These are phyloP conservation scores for Zoysia pacifica DNA, from an alignment of 176 grass and related monocot species.

Conservation along the genomic window DNA sequence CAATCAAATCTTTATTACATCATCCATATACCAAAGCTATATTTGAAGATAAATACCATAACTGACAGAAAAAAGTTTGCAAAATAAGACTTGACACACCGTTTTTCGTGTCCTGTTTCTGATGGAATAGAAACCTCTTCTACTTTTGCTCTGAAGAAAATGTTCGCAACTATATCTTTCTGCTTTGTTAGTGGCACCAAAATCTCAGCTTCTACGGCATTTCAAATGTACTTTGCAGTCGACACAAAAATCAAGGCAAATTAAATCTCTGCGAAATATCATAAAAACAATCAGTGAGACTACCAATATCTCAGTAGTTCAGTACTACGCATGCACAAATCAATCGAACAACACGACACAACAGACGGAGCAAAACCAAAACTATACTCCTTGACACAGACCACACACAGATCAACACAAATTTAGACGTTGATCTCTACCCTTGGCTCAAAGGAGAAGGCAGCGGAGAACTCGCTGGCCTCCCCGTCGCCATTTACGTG, in stretches of 20 bases:
- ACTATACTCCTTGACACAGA: slow-evolving; percentile 23
- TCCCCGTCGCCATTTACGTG: slow-evolving; percentile 41
- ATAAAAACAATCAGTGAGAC: background rate
- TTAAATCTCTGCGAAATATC: background rate
- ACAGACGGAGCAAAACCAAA: slow-evolving; percentile 38
- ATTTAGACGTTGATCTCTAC: slow-evolving; percentile 61
- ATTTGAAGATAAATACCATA: background rate
- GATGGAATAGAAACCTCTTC: background rate
- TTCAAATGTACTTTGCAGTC: background rate
- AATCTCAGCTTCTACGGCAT: background rate
- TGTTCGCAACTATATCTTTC: background rate
- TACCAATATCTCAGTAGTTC: background rate
- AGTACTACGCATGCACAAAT: slow-evolving; percentile 6
- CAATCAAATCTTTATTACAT: slow-evolving; percentile 3
- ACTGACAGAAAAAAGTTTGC: background rate
- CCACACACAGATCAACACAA: background rate
- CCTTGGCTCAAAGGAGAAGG: slow-evolving; percentile 87
- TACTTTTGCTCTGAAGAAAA: slow-evolving; percentile 2
- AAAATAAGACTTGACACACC: background rate
- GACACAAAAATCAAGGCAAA: background rate
- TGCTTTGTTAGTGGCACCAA: background rate
- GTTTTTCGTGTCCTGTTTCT: background rate
- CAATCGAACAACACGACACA: background rate
- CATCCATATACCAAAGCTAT: background rate
- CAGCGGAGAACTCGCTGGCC: slow-evolving; percentile 63